phyloP scores from a whole-genome alignment of 352 stramenopile species.

The Phytopythium oedochilum region DNA sequence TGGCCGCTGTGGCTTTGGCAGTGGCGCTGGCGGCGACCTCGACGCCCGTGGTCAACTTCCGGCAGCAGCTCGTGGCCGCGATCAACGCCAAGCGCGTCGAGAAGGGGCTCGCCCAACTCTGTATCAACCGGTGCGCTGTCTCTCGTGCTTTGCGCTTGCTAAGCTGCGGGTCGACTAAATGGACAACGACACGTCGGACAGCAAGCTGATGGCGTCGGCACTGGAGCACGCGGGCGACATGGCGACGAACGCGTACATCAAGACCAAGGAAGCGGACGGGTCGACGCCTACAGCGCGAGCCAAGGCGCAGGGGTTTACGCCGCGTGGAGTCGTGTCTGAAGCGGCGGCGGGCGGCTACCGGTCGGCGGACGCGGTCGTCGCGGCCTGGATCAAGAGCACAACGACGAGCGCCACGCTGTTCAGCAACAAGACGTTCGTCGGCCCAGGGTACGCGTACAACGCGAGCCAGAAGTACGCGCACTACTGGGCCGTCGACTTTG shows the following conservation, averaged over 20 bases:
- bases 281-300: constrained; percentile 26
- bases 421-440: constrained; percentile 22
- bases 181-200: not conserved
- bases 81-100: constrained; percentile 35
- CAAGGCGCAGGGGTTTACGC: constrained; percentile 17
- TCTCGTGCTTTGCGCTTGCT: not conserved
- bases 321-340: constrained; percentile 21
- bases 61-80: constrained; percentile 24
- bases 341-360: constrained; percentile 42
- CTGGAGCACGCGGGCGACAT: constrained; percentile 31
- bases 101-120: constrained; percentile 26
- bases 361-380: constrained; percentile 29
- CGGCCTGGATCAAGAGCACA: constrained; percentile 36
- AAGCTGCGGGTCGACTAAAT: not conserved
- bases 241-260: constrained; percentile 26
- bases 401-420: constrained; percentile 35
- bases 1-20: constrained; percentile 9
- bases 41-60: constrained; percentile 36
- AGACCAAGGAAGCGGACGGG: constrained; percentile 28
- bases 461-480: constrained; percentile 28
- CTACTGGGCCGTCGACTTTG: constrained; percentile 35
- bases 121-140: constrained; percentile 26
- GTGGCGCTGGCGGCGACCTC: constrained; percentile 10
- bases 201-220: constrained; percentile 27
- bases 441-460: constrained; percentile 30